Evolutionary conservation across 1,284 basidiomycete species (phyloP).

Genomic region (Thelephora terrestris): DNA sequence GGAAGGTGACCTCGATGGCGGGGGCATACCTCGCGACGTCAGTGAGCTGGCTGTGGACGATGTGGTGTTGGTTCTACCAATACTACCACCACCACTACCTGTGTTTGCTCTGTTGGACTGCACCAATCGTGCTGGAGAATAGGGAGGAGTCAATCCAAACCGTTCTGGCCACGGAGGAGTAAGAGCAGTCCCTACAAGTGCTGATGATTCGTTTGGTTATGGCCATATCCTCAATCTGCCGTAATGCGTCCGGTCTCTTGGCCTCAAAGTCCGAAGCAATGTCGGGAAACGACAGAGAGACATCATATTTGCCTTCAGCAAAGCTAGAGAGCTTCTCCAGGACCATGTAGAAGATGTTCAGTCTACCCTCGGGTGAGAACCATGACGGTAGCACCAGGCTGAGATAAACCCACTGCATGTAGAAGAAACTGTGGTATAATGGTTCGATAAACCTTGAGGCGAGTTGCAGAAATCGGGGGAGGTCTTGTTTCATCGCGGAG

Average conservation of each 20-base stretch:
- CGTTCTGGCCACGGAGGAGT: not conserved
- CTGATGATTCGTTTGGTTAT: constrained; percentile 78
- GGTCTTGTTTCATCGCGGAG: constrained; percentile 82
- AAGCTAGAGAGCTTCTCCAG: constrained; percentile 89
- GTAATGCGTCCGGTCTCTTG: constrained; percentile 72
- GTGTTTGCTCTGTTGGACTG: constrained; percentile 36
- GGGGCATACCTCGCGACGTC: constrained; percentile 28
- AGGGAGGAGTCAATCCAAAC: constrained; percentile 2
- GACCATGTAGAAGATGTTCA: constrained; percentile 91
- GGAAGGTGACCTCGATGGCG: constrained; percentile 29
- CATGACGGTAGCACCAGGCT: constrained; percentile 2
- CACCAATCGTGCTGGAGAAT: constrained; percentile 47
- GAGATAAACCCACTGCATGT: constrained; percentile 81
- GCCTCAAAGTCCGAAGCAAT: constrained; percentile 74
- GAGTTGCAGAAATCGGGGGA: constrained; percentile 86
- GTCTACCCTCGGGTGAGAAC: constrained; percentile 30
- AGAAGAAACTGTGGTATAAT: constrained; percentile 96
- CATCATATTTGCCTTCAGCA: constrained; percentile 77
- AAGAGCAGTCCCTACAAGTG: constrained; percentile 51
- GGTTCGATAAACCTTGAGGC: constrained; percentile 90
- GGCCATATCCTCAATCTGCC: constrained; percentile 62
- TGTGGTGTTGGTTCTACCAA: constrained; percentile 35
- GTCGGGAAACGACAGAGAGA: constrained; percentile 53
- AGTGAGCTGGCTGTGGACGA: constrained; percentile 30
- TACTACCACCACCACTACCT: constrained; percentile 11